Evolutionary conservation across 495 filamentous ascomycete genomes (phyloP).

Genomic region (Aspergillus taichungensis): DNA sequence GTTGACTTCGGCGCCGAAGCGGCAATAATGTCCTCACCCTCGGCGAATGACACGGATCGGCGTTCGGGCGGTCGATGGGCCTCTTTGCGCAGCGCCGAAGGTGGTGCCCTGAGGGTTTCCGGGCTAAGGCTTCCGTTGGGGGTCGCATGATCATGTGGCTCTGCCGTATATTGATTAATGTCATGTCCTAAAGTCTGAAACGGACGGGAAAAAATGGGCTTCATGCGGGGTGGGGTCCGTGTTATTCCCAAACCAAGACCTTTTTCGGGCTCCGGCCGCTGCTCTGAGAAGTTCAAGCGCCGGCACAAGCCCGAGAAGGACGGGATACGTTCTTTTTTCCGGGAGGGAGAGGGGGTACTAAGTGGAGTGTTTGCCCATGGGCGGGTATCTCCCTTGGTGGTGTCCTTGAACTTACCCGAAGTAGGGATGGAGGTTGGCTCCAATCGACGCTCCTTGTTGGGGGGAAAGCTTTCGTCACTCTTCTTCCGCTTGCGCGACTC

Average conservation of each 20-base stretch:
- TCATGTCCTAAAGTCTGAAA: constrained; percentile 5
- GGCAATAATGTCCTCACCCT: constrained; percentile 9
- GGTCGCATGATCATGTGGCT: too few species aligned
- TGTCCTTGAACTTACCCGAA: not conserved
- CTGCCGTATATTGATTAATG: too few species aligned
- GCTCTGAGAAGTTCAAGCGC: constrained; percentile 11
- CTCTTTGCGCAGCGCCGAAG: constrained; percentile 20
- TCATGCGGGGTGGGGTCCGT: constrained; percentile 16
- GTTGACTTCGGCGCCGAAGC: constrained; percentile 5
- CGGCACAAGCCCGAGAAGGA: constrained; percentile 19
- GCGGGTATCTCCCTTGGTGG: not conserved
- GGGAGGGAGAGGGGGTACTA: constrained; percentile 6
- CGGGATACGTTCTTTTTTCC: constrained; percentile 9
- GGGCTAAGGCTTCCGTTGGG: not conserved
- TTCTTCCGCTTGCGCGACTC: constrained; percentile 21
- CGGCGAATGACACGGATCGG: constrained; percentile 22
- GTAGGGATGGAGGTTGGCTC: not conserved
- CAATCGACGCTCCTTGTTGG: constrained; percentile 23
- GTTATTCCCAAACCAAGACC: constrained; percentile 28
- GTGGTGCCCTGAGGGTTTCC: constrained; percentile 9
- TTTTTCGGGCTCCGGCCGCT: constrained; percentile 3
- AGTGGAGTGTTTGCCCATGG: not conserved
- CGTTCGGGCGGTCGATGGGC: constrained; percentile 8
- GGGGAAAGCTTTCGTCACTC: constrained; percentile 7
- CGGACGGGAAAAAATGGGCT: not conserved